These are phyloP conservation scores for Rhizopogon sp. DNA, from an alignment of 768 basidiomycete genomes.

Conservation along the genomic window DNA sequence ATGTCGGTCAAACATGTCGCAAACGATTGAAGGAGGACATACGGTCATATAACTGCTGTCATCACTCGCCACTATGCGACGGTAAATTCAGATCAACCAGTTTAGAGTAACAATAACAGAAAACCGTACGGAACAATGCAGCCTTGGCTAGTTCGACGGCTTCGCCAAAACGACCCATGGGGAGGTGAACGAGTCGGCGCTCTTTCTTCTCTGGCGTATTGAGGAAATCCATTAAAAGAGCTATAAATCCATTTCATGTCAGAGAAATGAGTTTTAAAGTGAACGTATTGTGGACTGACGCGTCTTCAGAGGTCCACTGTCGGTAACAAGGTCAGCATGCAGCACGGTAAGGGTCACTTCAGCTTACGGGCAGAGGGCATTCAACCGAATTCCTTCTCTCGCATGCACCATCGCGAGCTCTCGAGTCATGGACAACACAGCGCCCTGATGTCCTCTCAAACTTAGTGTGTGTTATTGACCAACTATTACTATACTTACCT, in stretches of 20 bases:
- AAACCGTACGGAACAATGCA: constrained; percentile 86
- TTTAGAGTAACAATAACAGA: not conserved
- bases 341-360: not conserved
- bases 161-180: constrained; percentile 97
- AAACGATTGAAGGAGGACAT: constrained; percentile 19
- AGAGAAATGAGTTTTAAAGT: not conserved
- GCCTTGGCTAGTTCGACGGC: constrained; percentile 92
- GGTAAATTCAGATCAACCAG: constrained; percentile 3
- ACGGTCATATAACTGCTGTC: constrained; percentile 97
- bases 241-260: constrained; percentile 32
- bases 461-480: not conserved
- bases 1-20: constrained; percentile 5
- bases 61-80: constrained; percentile 71
- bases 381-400: constrained; percentile 92
- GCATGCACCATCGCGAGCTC: constrained; percentile 98
- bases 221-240: constrained; percentile 97
- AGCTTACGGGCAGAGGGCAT: constrained; percentile 92
- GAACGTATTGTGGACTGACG: constrained; percentile 47
- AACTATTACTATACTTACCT: constrained; percentile 40
- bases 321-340: constrained; percentile 4
- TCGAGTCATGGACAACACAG: constrained; percentile 96
- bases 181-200: constrained; percentile 84
- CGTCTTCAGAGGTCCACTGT: constrained; percentile 90
- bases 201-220: constrained; percentile 94
- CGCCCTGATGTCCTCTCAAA: constrained; percentile 52